These are phyloP conservation scores for Silene vulgaris DNA, from an alignment of 179 eudicot species.

Conservation along the genomic window DNA sequence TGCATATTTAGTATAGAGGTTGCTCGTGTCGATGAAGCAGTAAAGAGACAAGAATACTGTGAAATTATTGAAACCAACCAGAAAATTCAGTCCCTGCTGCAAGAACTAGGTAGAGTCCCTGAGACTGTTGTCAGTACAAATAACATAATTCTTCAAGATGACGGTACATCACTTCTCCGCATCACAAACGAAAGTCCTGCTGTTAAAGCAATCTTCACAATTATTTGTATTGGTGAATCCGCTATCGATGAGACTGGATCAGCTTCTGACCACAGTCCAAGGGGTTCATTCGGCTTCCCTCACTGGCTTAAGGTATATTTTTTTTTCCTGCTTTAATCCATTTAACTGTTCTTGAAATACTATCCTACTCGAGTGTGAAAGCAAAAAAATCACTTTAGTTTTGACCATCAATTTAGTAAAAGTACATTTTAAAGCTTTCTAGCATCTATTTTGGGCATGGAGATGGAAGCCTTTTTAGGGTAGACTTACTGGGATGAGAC, in stretches of 20 bases:
- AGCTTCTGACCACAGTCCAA: slow-evolving; percentile 62
- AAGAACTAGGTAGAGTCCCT: slow-evolving; percentile 59
- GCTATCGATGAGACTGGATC: slow-evolving; percentile 56
- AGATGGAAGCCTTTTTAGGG: no score
- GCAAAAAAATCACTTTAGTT: no score
- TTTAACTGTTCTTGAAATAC: neutral
- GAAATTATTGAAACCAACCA: slow-evolving; percentile 67
- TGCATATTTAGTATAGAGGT: slow-evolving; percentile 71
- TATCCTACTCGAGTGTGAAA: no score
- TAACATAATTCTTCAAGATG: slow-evolving; percentile 83
- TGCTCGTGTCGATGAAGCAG: slow-evolving; percentile 80
- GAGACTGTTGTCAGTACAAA: slow-evolving; percentile 84
- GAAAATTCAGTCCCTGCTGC: slow-evolving; percentile 43
- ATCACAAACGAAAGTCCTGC: slow-evolving; percentile 66
- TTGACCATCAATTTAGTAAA: no score
- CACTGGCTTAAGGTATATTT: slow-evolving; percentile 83
- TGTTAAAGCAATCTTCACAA: slow-evolving; percentile 55
- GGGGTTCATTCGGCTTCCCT: slow-evolving; percentile 92
- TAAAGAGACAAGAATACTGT: slow-evolving; percentile 82
- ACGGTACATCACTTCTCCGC: slow-evolving; percentile 66
- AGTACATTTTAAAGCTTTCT: no score
- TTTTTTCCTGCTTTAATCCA: neutral
- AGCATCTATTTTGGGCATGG: no score
- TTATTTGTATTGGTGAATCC: slow-evolving; percentile 75
- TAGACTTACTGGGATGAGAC: no score